Conservation (phyloP, 2,329 filamentous ascomycete species). For the Zelopaecilomyces penicillatus region DNA sequence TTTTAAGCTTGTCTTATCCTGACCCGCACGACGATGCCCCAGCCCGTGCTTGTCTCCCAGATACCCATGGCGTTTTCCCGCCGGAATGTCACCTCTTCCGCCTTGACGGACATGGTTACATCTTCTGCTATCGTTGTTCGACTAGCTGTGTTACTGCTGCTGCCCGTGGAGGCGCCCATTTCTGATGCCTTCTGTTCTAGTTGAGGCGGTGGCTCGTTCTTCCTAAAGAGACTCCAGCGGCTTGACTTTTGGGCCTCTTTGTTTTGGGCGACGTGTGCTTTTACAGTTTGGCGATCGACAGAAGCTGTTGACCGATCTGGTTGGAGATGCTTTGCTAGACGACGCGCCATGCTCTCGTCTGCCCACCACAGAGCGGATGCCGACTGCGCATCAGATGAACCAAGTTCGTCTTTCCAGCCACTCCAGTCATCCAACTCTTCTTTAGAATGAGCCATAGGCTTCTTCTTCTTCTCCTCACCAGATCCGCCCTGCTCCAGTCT, state of each 20-base stretch:
- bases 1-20: conserved; percentile 2
- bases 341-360: conserved; percentile 36
- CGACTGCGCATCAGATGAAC: not conserved
- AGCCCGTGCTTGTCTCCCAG: conserved; percentile 42
- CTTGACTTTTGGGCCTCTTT: conserved; percentile 26
- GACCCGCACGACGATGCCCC: conserved; percentile 40
- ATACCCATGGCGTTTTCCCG: conserved; percentile 43
- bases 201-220: conserved; percentile 10
- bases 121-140: conserved; percentile 10
- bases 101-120: conserved; percentile 32
- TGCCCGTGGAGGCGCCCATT: not conserved
- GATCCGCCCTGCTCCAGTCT: conserved; percentile 9
- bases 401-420: conserved; percentile 25
- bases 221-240: conserved; percentile 26
- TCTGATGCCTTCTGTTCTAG: not conserved
- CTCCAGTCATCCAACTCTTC: conserved; percentile 31
- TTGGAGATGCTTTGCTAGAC: conserved; percentile 36
- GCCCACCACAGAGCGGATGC: conserved; percentile 33
- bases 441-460: too few species aligned
- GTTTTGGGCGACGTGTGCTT: conserved; percentile 18
- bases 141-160: too few species aligned
- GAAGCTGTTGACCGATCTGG: conserved; percentile 19
- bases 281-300: conserved; percentile 21
- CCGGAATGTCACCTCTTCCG: conserved; percentile 43
- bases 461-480: too few species aligned